Conservation (phyloP, 2,329 filamentous ascomycete genomes). For the Trichoderma gracile region DNA sequence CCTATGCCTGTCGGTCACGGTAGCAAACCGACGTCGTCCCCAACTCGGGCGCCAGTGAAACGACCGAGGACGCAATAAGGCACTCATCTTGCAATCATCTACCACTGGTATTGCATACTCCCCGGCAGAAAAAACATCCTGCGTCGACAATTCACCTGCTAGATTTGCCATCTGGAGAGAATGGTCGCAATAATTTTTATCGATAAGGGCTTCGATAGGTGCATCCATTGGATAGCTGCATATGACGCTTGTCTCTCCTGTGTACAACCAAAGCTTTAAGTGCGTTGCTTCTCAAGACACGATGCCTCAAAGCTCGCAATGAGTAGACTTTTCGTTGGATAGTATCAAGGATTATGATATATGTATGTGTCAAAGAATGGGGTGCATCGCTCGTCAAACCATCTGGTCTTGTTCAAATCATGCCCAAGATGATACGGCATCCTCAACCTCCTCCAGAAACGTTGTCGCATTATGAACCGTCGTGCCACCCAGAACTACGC, state of each 20-base stretch:
- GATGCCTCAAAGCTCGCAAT: too few species aligned
- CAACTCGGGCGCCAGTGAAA: conserved; percentile 28
- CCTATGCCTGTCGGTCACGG: conserved; percentile 37
- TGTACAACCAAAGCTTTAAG: not conserved
- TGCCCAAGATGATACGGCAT: conserved; percentile 84
- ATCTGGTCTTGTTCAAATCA: conserved; percentile 46
- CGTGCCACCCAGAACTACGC: conserved; percentile 87
- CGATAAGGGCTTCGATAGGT: not conserved
- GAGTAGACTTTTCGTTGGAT: too few species aligned
- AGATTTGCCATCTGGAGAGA: not conserved
- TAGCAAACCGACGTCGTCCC: conserved; percentile 35
- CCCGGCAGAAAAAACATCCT: not conserved
- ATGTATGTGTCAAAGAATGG: not conserved
- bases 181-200: conserved; percentile 19
- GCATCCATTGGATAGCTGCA: conserved; percentile 6
- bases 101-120: not conserved
- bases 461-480: conserved; percentile 82
- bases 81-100: conserved; percentile 31
- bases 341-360: not conserved
- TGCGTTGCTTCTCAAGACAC: too few species aligned
- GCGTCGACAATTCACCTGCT: not conserved
- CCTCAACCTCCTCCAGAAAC: conserved; percentile 89
- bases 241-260: conserved; percentile 10
- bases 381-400: conserved; percentile 19
- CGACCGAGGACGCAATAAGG: conserved; percentile 32